These are phyloP conservation scores for Saururus chinensis DNA, from an alignment of 164 flowering plant genomes.

Conservation along the genomic window DNA sequence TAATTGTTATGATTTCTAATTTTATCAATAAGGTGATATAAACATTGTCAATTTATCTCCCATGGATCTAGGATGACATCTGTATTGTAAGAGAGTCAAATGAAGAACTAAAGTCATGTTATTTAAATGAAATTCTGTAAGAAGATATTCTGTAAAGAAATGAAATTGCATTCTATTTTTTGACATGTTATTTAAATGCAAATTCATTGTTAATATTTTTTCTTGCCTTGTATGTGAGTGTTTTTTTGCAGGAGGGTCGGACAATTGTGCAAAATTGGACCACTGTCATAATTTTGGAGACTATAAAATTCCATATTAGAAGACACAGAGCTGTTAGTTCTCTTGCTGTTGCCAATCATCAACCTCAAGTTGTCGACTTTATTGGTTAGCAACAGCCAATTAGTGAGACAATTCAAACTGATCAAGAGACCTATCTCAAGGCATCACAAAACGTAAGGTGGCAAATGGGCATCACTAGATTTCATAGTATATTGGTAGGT, in stretches of 20 bases:
- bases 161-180: no score
- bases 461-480: constrained; percentile 37
- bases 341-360: constrained; percentile 22
- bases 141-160: no score
- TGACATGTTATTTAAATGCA: neutral
- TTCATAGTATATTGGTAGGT: neutral
- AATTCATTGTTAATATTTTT: neutral
- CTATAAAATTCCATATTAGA: constrained; percentile 64
- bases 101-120: no score
- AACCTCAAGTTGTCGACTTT: constrained; percentile 19
- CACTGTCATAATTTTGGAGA: constrained; percentile 76
- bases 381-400: constrained; percentile 22
- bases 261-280: constrained; percentile 70
- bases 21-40: neutral
- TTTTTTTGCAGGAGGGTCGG: constrained; percentile 60
- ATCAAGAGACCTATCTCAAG: constrained; percentile 83
- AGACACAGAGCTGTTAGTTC: constrained; percentile 29
- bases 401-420: constrained; percentile 25
- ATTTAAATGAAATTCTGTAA: no score
- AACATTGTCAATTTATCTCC: neutral
- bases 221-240: neutral
- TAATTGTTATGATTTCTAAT: no score
- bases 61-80: neutral
- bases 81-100: neutral
- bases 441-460: constrained; percentile 99